phyloP scores from a whole-genome alignment of 2,329 filamentous ascomycete species.

The Pseudogymnoascus sp. region DNA sequence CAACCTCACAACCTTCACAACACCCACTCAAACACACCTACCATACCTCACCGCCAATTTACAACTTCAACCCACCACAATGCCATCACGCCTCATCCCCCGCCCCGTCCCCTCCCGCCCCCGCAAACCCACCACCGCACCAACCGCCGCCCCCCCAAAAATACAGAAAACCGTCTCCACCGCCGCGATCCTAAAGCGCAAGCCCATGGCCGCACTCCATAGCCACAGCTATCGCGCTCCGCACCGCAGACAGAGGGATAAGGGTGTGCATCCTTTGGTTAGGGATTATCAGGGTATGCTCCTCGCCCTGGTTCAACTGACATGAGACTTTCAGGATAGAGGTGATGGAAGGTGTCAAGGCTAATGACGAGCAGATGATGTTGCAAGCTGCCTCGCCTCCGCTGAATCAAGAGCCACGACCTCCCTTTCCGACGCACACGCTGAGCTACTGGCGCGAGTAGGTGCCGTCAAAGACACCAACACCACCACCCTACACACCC shows the following conservation, averaged over 20 bases:
- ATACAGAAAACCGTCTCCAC: not conserved
- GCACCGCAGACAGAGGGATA: not conserved
- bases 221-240: not conserved
- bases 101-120: not conserved
- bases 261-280: not conserved
- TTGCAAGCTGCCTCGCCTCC: not conserved
- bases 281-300: not conserved
- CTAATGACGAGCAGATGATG: not conserved
- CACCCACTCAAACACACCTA: not conserved
- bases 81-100: not conserved
- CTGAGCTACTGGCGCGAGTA: not conserved
- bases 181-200: not conserved
- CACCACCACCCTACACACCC: not conserved
- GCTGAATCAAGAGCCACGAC: too few species aligned
- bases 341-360: not conserved
- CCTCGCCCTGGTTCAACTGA: too few species aligned
- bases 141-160: not conserved
- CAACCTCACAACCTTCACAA: not conserved
- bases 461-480: not conserved
- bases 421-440: not conserved
- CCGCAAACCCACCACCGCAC: not conserved
- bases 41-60: not conserved
- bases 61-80: not conserved
- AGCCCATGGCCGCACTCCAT: not conserved
- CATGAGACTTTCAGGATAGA: not conserved